These are phyloP conservation scores for Agrostemma githago DNA, from an alignment of 148 eudicot genomes.

Conservation along the genomic window DNA sequence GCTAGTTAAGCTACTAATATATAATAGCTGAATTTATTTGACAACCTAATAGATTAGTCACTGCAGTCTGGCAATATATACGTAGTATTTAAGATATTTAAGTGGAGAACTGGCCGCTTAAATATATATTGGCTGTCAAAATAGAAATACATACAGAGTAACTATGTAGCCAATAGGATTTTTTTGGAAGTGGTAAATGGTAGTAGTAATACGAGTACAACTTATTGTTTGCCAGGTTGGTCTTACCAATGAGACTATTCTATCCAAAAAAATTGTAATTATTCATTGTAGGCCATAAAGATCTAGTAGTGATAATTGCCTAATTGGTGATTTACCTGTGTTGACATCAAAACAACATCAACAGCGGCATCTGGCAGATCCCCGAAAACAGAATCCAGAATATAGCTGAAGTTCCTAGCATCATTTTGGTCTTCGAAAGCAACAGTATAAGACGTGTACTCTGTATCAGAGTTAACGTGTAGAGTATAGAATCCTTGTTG, in stretches of 20 bases:
- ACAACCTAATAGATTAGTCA: background rate
- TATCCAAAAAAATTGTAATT: background rate
- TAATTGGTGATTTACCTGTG: conserved; percentile 46
- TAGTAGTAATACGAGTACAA: too few relatives aligned
- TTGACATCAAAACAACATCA: conserved; percentile 52
- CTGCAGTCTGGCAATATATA: too few relatives aligned
- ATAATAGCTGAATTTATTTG: background rate
- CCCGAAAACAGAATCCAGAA: conserved; percentile 68
- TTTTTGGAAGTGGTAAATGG: too few relatives aligned
- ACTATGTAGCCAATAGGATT: background rate
- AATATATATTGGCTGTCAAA: too few relatives aligned
- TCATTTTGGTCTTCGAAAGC: conserved; percentile 83
- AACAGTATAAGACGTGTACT: conserved; percentile 45
- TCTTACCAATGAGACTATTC: background rate
- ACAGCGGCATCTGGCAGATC: conserved; percentile 55
- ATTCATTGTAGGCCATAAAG: background rate
- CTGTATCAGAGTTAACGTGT: conserved; percentile 24
- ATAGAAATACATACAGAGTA: too few relatives aligned
- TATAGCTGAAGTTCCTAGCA: conserved; percentile 77
- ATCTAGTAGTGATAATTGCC: background rate
- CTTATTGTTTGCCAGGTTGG: background rate
- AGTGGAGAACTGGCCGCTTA: too few relatives aligned
- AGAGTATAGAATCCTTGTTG: conserved; percentile 52
- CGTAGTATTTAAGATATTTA: background rate
- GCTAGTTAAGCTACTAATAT: background rate